These are phyloP conservation scores for Santalum album DNA, from an alignment of 164 flowering plant genomes.

Conservation along the genomic window DNA sequence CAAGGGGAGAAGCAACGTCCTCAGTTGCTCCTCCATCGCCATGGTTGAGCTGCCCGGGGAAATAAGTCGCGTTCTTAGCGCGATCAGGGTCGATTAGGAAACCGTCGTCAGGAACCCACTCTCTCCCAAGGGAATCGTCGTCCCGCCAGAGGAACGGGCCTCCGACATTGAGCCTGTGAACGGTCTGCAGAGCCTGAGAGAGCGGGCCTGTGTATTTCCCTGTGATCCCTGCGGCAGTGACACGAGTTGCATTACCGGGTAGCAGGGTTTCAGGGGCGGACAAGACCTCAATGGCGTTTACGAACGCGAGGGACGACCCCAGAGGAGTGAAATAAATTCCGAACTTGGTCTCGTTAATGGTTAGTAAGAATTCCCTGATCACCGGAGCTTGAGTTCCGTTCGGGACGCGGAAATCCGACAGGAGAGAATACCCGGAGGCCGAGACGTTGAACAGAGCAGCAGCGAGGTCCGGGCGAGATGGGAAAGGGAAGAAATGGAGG, in stretches of 20 bases:
- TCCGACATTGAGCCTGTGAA: conserved; percentile 12
- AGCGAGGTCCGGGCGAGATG: conserved; percentile 5
- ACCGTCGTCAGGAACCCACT: conserved; percentile 6
- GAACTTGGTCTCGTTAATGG: background rate
- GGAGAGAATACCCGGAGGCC: conserved; percentile 2
- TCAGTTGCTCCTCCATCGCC: background rate
- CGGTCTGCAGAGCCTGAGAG: background rate
- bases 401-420: conserved; percentile 7
- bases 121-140: background rate
- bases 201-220: background rate
- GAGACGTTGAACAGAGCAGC: conserved; percentile 10
- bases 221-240: background rate
- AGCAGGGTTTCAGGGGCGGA: background rate
- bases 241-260: background rate
- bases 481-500: conserved; percentile 32
- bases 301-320: conserved; percentile 1
- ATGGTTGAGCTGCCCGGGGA: background rate
- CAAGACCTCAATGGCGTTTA: conserved; percentile 15
- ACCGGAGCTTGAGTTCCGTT: background rate
- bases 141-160: background rate
- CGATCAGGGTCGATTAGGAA: background rate
- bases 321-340: conserved; percentile 6
- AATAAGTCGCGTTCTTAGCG: background rate
- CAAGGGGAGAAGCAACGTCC: conserved; percentile 28
- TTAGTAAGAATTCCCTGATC: conserved; percentile 10